Evolutionary conservation across 495 filamentous ascomycete genomes (phyloP), one percentile per base, ranked within the genome.

Genomic region (Friedmanniomyces simplex): DNA sequence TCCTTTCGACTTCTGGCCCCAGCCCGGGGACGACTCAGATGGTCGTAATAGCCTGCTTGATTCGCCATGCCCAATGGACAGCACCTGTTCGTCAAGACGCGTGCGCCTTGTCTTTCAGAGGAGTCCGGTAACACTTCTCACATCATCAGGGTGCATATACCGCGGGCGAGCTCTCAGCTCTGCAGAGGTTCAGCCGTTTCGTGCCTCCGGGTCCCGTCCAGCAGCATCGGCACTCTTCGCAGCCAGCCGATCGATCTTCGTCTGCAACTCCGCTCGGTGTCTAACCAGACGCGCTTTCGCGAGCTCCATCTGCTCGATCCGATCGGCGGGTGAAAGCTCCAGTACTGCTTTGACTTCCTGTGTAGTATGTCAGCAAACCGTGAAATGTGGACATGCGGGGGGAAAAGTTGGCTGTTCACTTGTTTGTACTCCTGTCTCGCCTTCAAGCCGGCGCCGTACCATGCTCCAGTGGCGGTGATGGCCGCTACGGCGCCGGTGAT

Each of bases 371-470:
- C n/a, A 46, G 51, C 25, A 39, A 28, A 21, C 16, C 11, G 34
- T 26, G n/a, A n/a, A 20, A 20, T 50, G 14, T 49, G 22, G 4
- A 26, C 24, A 10, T 26, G 13, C 2, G 0, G 1, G 11, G 34
- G 39, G 30, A 32, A 10, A 26, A 25, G 14, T 2, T 16, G 4
- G 39, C 13, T 53, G 13, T 22, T 48, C 46, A 69, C 69, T 62
- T 68, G 50, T 52, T 58, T 61, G 34, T 55, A 54, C 46, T 82
- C 76, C 57, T 74, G 67, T 56, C 68, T 67, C 53, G 71, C 75
- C 69, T 82, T 83, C 30, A 84, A 64, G n/a, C 74, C 74, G 1
- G 81, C 81, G 21, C 81, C 81, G 64, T 81, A 81, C 55, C 74
- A 71, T 0, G 76, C 67, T 46, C 81, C 79, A 0, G 71, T 72